Evolutionary conservation across 345 rosid genomes (phyloP).

Genomic region (Melaleuca quinquenervia): DNA sequence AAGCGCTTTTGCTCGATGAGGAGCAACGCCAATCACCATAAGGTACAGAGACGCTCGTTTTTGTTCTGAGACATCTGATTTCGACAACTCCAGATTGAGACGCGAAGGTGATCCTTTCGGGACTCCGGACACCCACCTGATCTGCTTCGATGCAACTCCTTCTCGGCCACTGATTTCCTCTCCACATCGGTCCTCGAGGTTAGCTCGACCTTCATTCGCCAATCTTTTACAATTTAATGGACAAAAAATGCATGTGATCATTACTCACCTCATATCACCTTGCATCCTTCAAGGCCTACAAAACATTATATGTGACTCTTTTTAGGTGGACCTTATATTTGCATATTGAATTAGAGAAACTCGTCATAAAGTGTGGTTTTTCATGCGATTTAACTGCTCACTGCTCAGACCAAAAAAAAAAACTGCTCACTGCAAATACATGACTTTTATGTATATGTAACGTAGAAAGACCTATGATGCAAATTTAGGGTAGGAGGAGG

Average conservation of each 20-base stretch:
- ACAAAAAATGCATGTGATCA: too few species aligned
- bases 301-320: fast-evolving
- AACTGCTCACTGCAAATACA: too few species aligned
- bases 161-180: background rate
- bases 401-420: too few species aligned
- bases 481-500: background rate
- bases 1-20: background rate
- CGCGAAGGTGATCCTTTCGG: too few species aligned
- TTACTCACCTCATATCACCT: fast-evolving
- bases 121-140: background rate
- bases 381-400: fast-evolving
- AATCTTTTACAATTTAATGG: background rate
- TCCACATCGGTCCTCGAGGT: background rate
- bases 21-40: background rate
- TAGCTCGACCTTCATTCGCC: fast-evolving
- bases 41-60: too few species aligned
- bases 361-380: background rate
- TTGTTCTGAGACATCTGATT: background rate
- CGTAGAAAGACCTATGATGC: background rate
- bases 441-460: background rate
- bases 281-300: fast-evolving
- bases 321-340: too few species aligned
- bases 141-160: background rate
- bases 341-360: background rate
- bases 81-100: background rate